These are phyloP conservation scores for Tylopilus plumbeoviolaceoides DNA, from an alignment of 768 basidiomycete genomes.

Conservation along the genomic window DNA sequence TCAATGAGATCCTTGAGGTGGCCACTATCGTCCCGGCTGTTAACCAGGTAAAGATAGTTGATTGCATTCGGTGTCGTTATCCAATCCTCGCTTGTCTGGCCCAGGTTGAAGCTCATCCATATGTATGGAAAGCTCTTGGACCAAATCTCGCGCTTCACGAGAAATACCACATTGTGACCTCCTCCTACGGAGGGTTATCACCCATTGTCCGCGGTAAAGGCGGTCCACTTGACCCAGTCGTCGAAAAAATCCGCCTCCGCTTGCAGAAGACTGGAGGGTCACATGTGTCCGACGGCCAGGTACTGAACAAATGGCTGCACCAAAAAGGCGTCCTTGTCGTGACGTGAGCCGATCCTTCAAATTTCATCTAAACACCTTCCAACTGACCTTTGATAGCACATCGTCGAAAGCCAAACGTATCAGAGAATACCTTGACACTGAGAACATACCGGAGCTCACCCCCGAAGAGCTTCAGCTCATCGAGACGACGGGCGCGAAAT, in stretches of 20 bases:
- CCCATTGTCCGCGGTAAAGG: slow-evolving; percentile 34
- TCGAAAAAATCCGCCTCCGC: slow-evolving; percentile 32
- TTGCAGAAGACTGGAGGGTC: slow-evolving; percentile 23
- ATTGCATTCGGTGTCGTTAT: background rate
- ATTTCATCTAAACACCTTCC: background rate
- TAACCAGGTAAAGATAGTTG: slow-evolving; percentile 41
- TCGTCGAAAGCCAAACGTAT: slow-evolving; percentile 31
- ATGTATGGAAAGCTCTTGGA: slow-evolving; percentile 42
- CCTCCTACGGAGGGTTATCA: slow-evolving; percentile 39
- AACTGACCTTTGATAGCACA: slow-evolving; percentile 21
- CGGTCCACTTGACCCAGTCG: slow-evolving; percentile 38
- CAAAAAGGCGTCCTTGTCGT: slow-evolving; percentile 31
- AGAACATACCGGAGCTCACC: slow-evolving; percentile 27
- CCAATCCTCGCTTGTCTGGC: background rate
- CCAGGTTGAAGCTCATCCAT: slow-evolving; percentile 53
- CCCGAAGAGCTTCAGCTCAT: slow-evolving; percentile 22
- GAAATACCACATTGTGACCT: slow-evolving; percentile 36
- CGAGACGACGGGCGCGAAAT: slow-evolving; percentile 24
- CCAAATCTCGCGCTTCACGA: slow-evolving; percentile 34
- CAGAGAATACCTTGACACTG: slow-evolving; percentile 31
- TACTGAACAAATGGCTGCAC: slow-evolving; percentile 28
- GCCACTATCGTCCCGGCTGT: slow-evolving; percentile 47
- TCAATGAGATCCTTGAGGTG: slow-evolving; percentile 41
- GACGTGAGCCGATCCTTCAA: slow-evolving; percentile 19
- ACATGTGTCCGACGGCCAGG: slow-evolving; percentile 27